phyloP scores from a whole-genome alignment of 2,329 filamentous ascomycete species.

The Dactylella cylindrospora region DNA sequence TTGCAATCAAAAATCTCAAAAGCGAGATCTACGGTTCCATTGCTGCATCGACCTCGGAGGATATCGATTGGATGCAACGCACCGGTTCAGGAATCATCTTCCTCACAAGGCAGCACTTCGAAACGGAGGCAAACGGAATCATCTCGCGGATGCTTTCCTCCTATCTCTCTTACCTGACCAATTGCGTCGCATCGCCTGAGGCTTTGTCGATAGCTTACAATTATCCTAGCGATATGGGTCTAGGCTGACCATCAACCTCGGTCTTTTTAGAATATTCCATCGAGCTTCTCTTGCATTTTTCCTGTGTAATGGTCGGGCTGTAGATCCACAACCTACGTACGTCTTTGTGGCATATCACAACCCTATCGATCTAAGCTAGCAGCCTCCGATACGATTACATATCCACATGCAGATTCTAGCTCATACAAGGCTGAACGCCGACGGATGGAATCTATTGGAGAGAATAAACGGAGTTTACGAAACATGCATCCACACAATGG shows the following conservation, averaged over 20 bases:
- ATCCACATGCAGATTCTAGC: too few relatives aligned
- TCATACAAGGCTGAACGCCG: too few relatives aligned
- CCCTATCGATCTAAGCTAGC: too few relatives aligned
- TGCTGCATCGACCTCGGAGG: too few relatives aligned
- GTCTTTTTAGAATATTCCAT: slow-evolving; percentile 24
- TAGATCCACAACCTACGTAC: slow-evolving; percentile 36
- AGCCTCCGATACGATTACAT: too few relatives aligned
- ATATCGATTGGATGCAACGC: too few relatives aligned
- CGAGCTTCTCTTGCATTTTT: slow-evolving; percentile 14
- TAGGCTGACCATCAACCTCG: slow-evolving; percentile 16
- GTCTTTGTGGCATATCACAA: slow-evolving; percentile 23
- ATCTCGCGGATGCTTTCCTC: slow-evolving; percentile 13
- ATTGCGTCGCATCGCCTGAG: slow-evolving; percentile 8
- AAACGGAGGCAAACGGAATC: slow-evolving; percentile 24
- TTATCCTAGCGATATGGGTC: slow-evolving; percentile 14
- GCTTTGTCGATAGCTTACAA: background rate
- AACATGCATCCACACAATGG: slow-evolving; percentile 18
- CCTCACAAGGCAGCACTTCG: too few relatives aligned
- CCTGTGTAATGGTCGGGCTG: slow-evolving; percentile 7
- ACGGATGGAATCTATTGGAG: too few relatives aligned
- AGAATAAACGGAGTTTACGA: slow-evolving; percentile 10
- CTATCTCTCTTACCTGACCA: too few relatives aligned
- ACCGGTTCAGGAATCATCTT: too few relatives aligned
- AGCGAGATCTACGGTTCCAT: too few relatives aligned
- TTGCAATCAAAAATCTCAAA: background rate